Evolutionary conservation across 176 grass and related monocot species (phyloP).

Genomic region (Bolboschoenus planiculmis): DNA sequence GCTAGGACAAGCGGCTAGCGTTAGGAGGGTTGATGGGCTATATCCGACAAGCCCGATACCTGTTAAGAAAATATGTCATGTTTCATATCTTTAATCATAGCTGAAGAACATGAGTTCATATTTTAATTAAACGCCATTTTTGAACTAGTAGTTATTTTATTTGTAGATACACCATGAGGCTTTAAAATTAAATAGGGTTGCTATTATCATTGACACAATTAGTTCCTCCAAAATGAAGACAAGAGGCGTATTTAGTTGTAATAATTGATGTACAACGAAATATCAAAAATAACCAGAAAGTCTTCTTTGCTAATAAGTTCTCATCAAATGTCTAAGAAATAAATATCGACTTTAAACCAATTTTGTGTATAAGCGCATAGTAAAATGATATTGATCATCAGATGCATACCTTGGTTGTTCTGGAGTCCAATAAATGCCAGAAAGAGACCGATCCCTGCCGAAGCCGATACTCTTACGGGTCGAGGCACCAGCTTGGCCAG

Average conservation of each 20-base stretch:
- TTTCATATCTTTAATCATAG: background rate
- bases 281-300: too few relatives aligned
- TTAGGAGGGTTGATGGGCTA: conserved; percentile 64
- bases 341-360: background rate
- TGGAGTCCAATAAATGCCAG: conserved; percentile 37
- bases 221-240: background rate
- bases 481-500: conserved; percentile 27
- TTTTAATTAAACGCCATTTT: background rate
- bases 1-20: conserved; percentile 48
- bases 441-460: conserved; percentile 32
- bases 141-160: background rate
- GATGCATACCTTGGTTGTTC: conserved; percentile 18
- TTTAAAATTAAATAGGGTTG: background rate
- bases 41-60: conserved; percentile 57
- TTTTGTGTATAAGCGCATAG: background rate
- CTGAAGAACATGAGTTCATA: background rate
- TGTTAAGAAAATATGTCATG: background rate
- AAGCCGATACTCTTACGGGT: conserved; percentile 15
- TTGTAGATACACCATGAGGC: background rate
- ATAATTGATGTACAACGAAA: too few relatives aligned
- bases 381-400: background rate
- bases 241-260: background rate
- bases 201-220: background rate
- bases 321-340: background rate
- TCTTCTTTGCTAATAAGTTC: too few relatives aligned